Evolutionary conservation across 1,139 yeast species (phyloP).

Genomic region (Candida frijolesensis): DNA sequence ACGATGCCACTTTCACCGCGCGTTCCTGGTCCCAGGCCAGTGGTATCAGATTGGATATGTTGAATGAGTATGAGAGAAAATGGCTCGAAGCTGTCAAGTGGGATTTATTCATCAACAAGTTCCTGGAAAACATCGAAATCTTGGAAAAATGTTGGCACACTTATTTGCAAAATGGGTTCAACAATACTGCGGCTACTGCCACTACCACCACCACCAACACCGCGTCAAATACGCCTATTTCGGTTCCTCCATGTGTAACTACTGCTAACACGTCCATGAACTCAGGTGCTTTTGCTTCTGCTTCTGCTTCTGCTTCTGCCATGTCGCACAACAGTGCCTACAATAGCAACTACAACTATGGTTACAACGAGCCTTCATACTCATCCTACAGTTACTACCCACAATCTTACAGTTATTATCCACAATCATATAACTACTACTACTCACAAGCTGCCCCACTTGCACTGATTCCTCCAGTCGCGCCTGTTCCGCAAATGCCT

Average conservation of each 20-base stretch:
- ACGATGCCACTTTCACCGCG: conserved; percentile 94
- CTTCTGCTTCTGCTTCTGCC: neutral
- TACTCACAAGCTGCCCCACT: conserved; percentile 1
- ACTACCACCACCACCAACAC: conserved; percentile 1
- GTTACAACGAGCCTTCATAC: neutral
- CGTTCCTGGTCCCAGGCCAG: conserved; percentile 96
- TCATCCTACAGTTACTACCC: conserved; percentile 1
- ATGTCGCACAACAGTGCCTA: too few relatives aligned
- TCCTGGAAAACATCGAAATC: conserved; percentile 42
- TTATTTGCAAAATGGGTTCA: conserved; percentile 33
- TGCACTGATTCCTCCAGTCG: neutral
- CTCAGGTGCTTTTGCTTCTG: too few relatives aligned
- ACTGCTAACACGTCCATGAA: neutral
- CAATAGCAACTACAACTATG: conserved; percentile 1
- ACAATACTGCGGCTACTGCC: conserved; percentile 19
- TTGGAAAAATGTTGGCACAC: conserved; percentile 52
- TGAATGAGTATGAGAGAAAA: conserved; percentile 68
- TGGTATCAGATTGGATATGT: conserved; percentile 61
- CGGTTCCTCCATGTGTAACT: neutral
- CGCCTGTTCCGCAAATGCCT: neutral
- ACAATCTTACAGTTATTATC: conserved; percentile 1
- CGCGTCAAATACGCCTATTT: neutral
- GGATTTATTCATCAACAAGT: conserved; percentile 49
- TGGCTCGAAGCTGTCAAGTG: conserved; percentile 66
- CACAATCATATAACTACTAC: conserved; percentile 2